A percentile compares a stretch with the other conserved stretches of the same genome.
Evolutionary conservation across 2,329 filamentous ascomycete species (phyloP).

Genomic region (Fusarium decemcellulare): DNA sequence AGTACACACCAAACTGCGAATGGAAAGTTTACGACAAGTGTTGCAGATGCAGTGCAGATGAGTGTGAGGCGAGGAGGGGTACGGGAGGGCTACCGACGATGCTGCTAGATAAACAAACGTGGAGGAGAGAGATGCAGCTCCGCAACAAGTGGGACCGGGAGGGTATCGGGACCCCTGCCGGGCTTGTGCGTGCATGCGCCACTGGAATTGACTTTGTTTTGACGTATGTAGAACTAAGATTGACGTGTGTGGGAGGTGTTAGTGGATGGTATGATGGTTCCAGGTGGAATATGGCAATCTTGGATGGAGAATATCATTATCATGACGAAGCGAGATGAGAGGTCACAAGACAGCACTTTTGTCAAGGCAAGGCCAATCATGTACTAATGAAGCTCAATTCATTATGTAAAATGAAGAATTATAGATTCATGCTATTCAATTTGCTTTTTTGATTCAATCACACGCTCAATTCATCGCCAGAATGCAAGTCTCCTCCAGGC

Average conservation of each 20-base stretch:
- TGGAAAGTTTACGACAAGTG: constrained; percentile 32
- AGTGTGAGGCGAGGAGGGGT: constrained; percentile 14
- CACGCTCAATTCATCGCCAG: constrained; percentile 16
- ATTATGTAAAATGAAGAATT: background rate
- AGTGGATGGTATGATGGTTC: background rate
- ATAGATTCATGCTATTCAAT: background rate
- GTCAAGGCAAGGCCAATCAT: too few relatives aligned
- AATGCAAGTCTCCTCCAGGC: constrained; percentile 50
- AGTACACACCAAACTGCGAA: constrained; percentile 27
- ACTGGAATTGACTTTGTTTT: constrained; percentile 1
- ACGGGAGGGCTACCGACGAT: constrained; percentile 31
- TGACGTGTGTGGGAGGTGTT: background rate
- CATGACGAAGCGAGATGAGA: too few relatives aligned
- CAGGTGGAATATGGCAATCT: background rate
- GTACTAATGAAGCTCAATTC: background rate
- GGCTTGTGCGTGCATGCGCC: background rate
- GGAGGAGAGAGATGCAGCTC: constrained; percentile 18
- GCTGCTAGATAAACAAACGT: constrained; percentile 3
- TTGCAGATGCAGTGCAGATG: constrained; percentile 24
- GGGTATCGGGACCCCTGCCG: constrained; percentile 25
- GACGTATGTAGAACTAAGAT: background rate
- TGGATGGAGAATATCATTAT: too few relatives aligned
- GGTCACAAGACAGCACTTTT: too few relatives aligned
- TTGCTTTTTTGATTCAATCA: constrained; percentile 9
- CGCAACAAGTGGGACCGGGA: constrained; percentile 12